Conservation (phyloP, 768 basidiomycete species). For the Tricholoma matsutake region DNA sequence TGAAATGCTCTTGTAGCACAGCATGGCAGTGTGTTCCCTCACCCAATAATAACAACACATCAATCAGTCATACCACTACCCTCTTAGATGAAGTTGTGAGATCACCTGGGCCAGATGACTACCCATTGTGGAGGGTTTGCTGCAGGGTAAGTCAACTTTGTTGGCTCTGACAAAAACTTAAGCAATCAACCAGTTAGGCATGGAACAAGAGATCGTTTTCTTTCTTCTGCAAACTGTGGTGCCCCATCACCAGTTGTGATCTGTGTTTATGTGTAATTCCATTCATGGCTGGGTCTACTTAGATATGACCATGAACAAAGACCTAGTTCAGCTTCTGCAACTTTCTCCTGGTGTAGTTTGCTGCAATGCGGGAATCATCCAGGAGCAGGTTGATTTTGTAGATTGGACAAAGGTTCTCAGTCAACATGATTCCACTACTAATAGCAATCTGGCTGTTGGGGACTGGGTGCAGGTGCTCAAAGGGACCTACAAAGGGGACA, state of each 20-base stretch:
- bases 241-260: no score
- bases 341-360: no score
- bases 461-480: no score
- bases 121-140: not conserved
- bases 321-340: not conserved
- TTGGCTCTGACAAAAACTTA: not conserved
- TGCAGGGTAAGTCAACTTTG: not conserved
- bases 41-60: not conserved
- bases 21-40: not conserved
- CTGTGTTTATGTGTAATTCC: no score
- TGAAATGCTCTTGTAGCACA: not conserved
- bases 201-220: not conserved
- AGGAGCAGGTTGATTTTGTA: no score
- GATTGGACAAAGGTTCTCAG: no score
- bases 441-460: no score
- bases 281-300: not conserved
- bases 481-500: no score
- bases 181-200: no score
- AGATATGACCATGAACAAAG: not conserved
- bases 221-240: no score
- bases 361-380: not conserved
- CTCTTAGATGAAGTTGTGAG: no score
- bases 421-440: no score
- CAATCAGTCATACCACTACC: not conserved
- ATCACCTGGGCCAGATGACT: not conserved